Percentiles rank a stretch among this genome's conserved stretches.
phyloP scores from a whole-genome alignment of 768 basidiomycete species.

The Suillus americanus region DNA sequence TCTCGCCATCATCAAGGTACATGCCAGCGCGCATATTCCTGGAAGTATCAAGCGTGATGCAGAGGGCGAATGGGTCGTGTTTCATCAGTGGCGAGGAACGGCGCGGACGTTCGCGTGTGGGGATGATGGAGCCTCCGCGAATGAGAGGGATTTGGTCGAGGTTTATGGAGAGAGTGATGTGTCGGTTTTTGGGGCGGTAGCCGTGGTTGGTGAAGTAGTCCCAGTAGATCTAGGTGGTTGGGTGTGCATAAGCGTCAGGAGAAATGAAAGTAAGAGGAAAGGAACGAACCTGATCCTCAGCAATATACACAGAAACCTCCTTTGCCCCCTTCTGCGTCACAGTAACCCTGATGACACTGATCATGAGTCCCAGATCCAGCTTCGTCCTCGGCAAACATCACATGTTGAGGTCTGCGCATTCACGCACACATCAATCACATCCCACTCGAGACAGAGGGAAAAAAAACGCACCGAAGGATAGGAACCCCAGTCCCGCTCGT shows the following conservation, averaged over 20 bases:
- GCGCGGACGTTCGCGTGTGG: slow-evolving; percentile 85
- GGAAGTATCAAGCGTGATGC: slow-evolving; percentile 63
- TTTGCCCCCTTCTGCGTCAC: too few species aligned
- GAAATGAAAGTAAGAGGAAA: not conserved
- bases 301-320: too few species aligned
- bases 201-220: slow-evolving; percentile 35
- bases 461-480: too few species aligned
- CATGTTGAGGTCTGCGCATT: too few species aligned
- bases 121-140: slow-evolving; percentile 87
- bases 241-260: not conserved
- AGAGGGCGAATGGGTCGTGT: not conserved
- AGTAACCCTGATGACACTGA: too few species aligned
- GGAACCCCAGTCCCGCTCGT: too few species aligned
- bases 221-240: slow-evolving; percentile 75
- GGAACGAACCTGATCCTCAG: too few species aligned
- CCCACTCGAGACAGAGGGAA: too few species aligned
- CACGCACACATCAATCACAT: too few species aligned
- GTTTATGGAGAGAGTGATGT: slow-evolving; percentile 75
- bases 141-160: slow-evolving; percentile 82
- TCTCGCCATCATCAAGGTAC: slow-evolving; percentile 93
- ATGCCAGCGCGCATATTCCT: slow-evolving; percentile 74
- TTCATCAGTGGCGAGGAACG: slow-evolving; percentile 58
- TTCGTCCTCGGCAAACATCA: too few species aligned
- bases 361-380: too few species aligned
- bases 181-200: slow-evolving; percentile 38